A percentile compares a stretch with the other conserved stretches of the same genome.
phyloP scores from a whole-genome alignment of 768 basidiomycete genomes.

The Lyophyllum shimeji region DNA sequence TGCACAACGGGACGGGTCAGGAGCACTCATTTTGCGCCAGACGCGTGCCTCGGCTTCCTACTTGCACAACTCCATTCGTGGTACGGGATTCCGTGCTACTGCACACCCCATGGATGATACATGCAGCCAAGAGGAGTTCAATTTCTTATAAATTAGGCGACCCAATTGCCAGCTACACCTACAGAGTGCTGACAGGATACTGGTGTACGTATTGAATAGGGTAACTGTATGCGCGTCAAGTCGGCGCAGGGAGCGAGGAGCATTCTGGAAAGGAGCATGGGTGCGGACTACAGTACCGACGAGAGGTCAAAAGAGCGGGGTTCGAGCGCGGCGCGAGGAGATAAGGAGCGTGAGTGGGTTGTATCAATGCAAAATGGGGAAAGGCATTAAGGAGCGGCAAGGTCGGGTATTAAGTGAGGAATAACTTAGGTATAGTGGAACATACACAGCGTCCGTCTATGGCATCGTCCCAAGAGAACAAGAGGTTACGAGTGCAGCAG shows the following conservation, averaged over 20 bases:
- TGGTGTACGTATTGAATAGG: background rate
- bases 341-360: background rate
- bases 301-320: background rate
- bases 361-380: background rate
- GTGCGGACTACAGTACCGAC: background rate
- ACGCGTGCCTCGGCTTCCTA: too few species aligned
- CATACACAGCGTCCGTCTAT: background rate
- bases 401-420: background rate
- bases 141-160: background rate
- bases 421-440: background rate
- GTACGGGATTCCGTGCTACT: too few species aligned
- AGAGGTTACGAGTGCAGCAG: background rate
- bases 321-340: background rate
- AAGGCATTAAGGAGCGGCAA: background rate
- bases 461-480: background rate
- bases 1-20: too few species aligned
- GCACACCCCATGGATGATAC: too few species aligned
- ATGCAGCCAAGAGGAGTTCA: background rate
- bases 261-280: background rate
- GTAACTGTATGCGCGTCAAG: background rate
- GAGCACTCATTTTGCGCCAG: too few species aligned
- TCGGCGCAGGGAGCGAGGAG: background rate
- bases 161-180: background rate
- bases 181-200: background rate
- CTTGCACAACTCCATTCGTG: too few species aligned